A percentile compares a stretch with the other conserved stretches of the same genome.
Conservation (phyloP, 768 basidiomycete genomes). For the Kwoniella sp. region DNA sequence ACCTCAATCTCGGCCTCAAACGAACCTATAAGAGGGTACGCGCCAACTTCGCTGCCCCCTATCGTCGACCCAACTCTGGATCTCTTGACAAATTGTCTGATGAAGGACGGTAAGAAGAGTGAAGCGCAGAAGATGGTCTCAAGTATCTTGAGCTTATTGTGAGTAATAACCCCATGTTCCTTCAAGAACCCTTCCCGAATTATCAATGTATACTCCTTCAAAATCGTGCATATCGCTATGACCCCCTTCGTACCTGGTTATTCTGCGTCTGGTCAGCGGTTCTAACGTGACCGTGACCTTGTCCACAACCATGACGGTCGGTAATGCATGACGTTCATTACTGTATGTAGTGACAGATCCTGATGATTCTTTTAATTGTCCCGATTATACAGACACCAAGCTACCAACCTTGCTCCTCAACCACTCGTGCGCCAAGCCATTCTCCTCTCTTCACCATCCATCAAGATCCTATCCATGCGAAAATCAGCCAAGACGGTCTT, state of each 20-base stretch:
- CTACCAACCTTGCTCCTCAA: slow-evolving; percentile 75
- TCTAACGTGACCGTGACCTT: too few relatives aligned
- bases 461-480: slow-evolving; percentile 65
- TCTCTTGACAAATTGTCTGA: slow-evolving; percentile 53
- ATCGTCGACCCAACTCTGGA: slow-evolving; percentile 49
- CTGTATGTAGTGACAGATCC: too few relatives aligned
- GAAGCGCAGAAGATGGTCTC: slow-evolving; percentile 44
- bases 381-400: slow-evolving; percentile 70
- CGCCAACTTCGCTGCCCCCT: slow-evolving; percentile 41
- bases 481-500: slow-evolving; percentile 67
- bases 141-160: slow-evolving; percentile 45
- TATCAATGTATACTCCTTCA: too few relatives aligned
- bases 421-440: slow-evolving; percentile 78
- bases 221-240: too few relatives aligned
- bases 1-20: background rate
- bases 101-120: slow-evolving; percentile 54
- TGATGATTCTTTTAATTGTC: too few relatives aligned
- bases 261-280: too few relatives aligned
- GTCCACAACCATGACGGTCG: too few relatives aligned
- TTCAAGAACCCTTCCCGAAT: too few relatives aligned
- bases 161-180: slow-evolving; percentile 13
- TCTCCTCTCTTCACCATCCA: slow-evolving; percentile 68
- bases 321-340: too few relatives aligned
- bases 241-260: too few relatives aligned
- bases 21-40: slow-evolving; percentile 35